Evolutionary conservation across 2,329 filamentous ascomycete species (phyloP), one percentile per base, ranked within the genome.

Genomic region (Colletotrichum musicola): DNA sequence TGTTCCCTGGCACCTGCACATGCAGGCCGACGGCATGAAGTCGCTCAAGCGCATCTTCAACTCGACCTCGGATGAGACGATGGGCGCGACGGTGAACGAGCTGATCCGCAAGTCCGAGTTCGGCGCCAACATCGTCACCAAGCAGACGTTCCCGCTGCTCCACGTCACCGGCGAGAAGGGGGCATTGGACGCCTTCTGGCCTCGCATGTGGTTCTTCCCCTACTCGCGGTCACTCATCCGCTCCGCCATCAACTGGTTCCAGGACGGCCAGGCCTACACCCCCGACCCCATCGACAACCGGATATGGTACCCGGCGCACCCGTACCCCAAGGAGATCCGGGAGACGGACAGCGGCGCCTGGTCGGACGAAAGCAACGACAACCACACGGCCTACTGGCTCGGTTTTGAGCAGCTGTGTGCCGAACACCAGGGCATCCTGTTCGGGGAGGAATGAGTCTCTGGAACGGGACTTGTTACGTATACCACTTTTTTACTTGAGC

Each of bases 111-210:
- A 71, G n/a, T 68, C 78, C 30, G 72, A 73, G 7, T 75, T 83
- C 9, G 79, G 77, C 6, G 76, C 77, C 68, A 82, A 82, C 74
- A 73, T 76, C 16, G 72, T 80, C 62, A 80, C 79, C 14, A 76
- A 76, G 44, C 77, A 77, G 18, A 78, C 81, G 14, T 80, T 78
- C 38, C 74, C 75, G 6, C 62, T 83, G 35, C 77, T 79, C 68
- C 81, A 83, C 72, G 80, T 78, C 71, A 83, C 81, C 0, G 79
- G 80, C 9, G 62, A 73, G 68, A 83, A 83, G 70, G 74, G 75
- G 3, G 72, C 69, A 18, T 64, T 81, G 4, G 71, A 77, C 22
- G 27, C 57, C 1, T 78, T 79, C 71, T 83, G 77, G 68, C 72
- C 73, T 16, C 74, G 73, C 25, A 73, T 81, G 72, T 83, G 81